Conservation (phyloP, 1,139 yeast species). For the Pichia terricola region DNA sequence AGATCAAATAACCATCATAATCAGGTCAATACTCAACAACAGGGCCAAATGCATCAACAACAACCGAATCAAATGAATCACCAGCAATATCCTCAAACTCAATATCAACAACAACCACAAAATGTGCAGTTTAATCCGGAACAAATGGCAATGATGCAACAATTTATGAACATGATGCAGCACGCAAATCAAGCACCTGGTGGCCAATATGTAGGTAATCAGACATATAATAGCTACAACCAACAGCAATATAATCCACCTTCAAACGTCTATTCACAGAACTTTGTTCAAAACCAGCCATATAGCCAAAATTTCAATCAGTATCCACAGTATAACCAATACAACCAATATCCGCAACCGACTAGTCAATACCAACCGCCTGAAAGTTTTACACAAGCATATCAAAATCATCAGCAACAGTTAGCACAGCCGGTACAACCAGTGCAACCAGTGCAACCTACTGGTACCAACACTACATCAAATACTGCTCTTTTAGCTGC, state of each 20-base stretch:
- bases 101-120: background rate
- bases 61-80: background rate
- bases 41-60: background rate
- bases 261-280: too few relatives aligned
- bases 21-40: background rate
- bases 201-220: background rate
- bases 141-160: conserved; percentile 11
- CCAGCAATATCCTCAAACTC: background rate
- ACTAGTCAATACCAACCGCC: conserved; percentile 1
- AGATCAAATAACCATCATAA: background rate
- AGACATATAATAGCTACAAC: background rate
- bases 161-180: conserved; percentile 11
- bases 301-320: conserved; percentile 11
- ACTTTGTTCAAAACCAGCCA: conserved; percentile 3
- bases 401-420: background rate
- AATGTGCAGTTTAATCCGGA: background rate
- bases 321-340: too few relatives aligned
- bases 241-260: background rate
- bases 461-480: background rate
- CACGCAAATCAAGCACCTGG: conserved; percentile 2
- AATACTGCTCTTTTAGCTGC: conserved; percentile 11
- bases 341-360: conserved; percentile 9
- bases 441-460: background rate
- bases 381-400: background rate
- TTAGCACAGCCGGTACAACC: background rate